Evolutionary conservation across 805 yeast species (phyloP).

Genomic region (Yarrowia phangngaensis): DNA sequence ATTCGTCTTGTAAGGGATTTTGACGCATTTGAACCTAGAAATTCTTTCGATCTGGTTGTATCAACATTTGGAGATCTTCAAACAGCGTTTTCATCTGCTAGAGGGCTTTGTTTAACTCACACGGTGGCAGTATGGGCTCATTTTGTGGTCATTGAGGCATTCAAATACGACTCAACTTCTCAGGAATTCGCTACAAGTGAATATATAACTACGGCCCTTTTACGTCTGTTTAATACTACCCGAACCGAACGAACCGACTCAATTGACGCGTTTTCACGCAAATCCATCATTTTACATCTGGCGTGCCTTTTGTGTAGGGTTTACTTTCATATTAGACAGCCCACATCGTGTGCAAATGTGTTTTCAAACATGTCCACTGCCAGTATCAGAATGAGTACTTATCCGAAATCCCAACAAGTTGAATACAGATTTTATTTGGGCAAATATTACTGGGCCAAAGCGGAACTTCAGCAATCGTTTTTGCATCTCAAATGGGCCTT

Average conservation of each 20-base stretch:
- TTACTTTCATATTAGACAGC: constrained; percentile 45
- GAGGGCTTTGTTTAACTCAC: constrained; percentile 35
- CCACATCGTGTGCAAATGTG: constrained; percentile 43
- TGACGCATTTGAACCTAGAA: constrained; percentile 50
- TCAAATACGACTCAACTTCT: constrained; percentile 30
- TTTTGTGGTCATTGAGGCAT: constrained; percentile 29
- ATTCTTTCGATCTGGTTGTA: constrained; percentile 52
- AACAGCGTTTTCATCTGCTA: constrained; percentile 38
- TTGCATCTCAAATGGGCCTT: constrained; percentile 57
- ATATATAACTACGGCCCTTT: constrained; percentile 51
- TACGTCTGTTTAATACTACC: constrained; percentile 58
- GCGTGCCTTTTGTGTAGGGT: constrained; percentile 54
- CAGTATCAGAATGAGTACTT: constrained; percentile 43
- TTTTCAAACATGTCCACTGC: constrained; percentile 57
- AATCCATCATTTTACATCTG: constrained; percentile 49
- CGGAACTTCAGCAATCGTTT: constrained; percentile 51
- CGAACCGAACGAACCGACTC: constrained; percentile 46
- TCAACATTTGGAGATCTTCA: constrained; percentile 46
- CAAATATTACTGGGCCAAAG: constrained; percentile 52
- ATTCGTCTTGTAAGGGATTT: constrained; percentile 48
- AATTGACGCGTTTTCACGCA: constrained; percentile 39
- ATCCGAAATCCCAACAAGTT: constrained; percentile 48
- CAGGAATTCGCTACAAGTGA: constrained; percentile 40
- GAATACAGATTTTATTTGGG: constrained; percentile 57
- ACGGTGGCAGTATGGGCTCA: constrained; percentile 28